phyloP scores from a whole-genome alignment of 2,329 filamentous ascomycete genomes.

The Sclerotinia minor region DNA sequence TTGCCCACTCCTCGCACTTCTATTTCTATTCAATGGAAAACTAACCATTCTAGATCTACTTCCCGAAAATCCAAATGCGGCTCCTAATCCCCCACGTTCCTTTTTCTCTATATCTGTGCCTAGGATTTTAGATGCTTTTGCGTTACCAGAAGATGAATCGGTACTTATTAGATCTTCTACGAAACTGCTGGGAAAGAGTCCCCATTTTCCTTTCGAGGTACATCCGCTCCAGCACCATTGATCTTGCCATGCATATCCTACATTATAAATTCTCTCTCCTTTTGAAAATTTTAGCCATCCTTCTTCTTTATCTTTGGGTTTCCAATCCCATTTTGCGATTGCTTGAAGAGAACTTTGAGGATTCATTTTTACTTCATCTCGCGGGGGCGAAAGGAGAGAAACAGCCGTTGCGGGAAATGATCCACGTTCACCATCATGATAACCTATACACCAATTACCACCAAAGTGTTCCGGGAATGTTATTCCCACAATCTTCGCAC shows the following conservation, averaged over 20 bases:
- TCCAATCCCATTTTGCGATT: slow-evolving; percentile 41
- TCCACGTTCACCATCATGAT: slow-evolving; percentile 39
- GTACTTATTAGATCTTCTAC: slow-evolving; percentile 32
- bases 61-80: slow-evolving; percentile 3
- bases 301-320: slow-evolving; percentile 35
- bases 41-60: slow-evolving; percentile 1
- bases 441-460: slow-evolving; percentile 39
- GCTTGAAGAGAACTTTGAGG: slow-evolving; percentile 34
- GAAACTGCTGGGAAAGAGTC: slow-evolving; percentile 38
- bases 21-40: slow-evolving; percentile 20
- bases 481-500: slow-evolving; percentile 39
- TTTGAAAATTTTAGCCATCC: slow-evolving; percentile 40
- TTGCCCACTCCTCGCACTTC: not conserved
- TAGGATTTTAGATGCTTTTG: slow-evolving; percentile 9
- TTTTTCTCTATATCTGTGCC: slow-evolving; percentile 22
- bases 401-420: slow-evolving; percentile 37
- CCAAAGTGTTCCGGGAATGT: slow-evolving; percentile 38
- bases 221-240: slow-evolving; percentile 42
- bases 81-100: slow-evolving; percentile 20
- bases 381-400: slow-evolving; percentile 33
- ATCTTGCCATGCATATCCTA: slow-evolving; percentile 38
- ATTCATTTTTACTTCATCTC: slow-evolving; percentile 38
- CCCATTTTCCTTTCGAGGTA: slow-evolving; percentile 39
- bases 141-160: slow-evolving; percentile 8
- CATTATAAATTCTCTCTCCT: slow-evolving; percentile 37